Base-by-base conservation (phyloP, 139 green algal species). In the Coelastrella sp. region DNA sequence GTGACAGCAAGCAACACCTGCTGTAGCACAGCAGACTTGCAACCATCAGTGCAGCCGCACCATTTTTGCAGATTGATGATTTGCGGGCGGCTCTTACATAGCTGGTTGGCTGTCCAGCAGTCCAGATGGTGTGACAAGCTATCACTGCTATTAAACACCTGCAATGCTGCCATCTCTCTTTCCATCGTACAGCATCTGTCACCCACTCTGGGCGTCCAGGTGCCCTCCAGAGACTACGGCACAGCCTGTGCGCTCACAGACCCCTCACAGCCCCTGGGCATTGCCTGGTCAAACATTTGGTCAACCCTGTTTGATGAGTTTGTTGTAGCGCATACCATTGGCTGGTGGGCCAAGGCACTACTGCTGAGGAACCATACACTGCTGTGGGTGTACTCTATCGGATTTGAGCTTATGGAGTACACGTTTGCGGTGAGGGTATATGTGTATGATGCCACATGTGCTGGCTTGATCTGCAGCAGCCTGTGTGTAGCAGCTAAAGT, bases 261-360 rank as follows among this genome's bases (percentile, higher is more conserved):
- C 8, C 7, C 74, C 74, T 80, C 23, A 80, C 11, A 58, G 95
- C 95, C 59, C 94, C 95, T 0, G 96, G 95, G 47, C 22, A 94
- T 76, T 87, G 92, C 76, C 81, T 97, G 57, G 95, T 87, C 82
- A n/a, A 87, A 87, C 22, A 59, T 87, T 8, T 20, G 5, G 65
- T 74, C 73, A 83, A 98, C 97, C 0, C 54, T 99, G 17, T 95
- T 97, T 74, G 97, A 99, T 90, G 97, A 98, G 93, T 99, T 99
- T 94, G 96, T 99, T 4, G 60, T 99, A 17, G 97, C 97, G 0
- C 97, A 99, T 95, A 94, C 95, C 0, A 76, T 99, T 16, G 97
- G 93, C 90, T 95, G 96, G 96, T 96, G 92, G 92, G 93, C 76
- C 71, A 92, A 92, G 93, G 96, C 97, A 19, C 89, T 99, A 22